These are phyloP conservation scores for Colletotrichum scovillei DNA, from an alignment of 2,329 filamentous ascomycete genomes.

Conservation along the genomic window DNA sequence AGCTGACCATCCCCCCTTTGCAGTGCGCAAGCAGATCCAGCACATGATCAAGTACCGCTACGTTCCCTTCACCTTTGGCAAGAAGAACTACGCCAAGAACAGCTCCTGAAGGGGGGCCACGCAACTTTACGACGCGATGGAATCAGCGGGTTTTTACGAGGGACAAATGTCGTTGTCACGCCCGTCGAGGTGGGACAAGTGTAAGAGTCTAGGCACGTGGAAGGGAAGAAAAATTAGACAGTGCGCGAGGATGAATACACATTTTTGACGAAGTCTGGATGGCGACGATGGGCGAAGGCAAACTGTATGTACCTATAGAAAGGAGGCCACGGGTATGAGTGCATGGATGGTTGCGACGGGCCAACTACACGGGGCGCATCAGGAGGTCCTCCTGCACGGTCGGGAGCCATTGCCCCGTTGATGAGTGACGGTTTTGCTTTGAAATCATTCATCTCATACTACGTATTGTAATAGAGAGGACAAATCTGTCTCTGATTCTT, in stretches of 20 bases:
- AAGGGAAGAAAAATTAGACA: slow-evolving; percentile 12
- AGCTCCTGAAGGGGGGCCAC: slow-evolving; percentile 51
- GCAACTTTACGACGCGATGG: slow-evolving; percentile 19
- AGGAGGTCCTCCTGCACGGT: slow-evolving; percentile 18
- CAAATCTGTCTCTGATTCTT: slow-evolving; percentile 18
- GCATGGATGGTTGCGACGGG: slow-evolving; percentile 28
- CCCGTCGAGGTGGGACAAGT: background rate
- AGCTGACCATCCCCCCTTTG: background rate
- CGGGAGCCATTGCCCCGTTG: slow-evolving; percentile 23
- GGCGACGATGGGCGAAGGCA: slow-evolving; percentile 16
- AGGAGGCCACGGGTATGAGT: slow-evolving; percentile 17
- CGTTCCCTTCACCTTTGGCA: slow-evolving; percentile 92
- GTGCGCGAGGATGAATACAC: slow-evolving; percentile 17
- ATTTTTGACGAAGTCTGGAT: slow-evolving; percentile 8
- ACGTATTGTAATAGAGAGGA: slow-evolving; percentile 32
- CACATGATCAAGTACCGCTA: slow-evolving; percentile 99
- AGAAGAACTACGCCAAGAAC: slow-evolving; percentile 81
- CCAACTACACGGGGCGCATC: slow-evolving; percentile 30
- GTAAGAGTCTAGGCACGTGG: slow-evolving; percentile 28
- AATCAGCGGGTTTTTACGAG: background rate
- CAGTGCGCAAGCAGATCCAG: slow-evolving; percentile 99
- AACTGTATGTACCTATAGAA: slow-evolving; percentile 30
- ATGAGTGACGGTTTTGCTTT: slow-evolving; percentile 32
- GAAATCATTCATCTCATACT: slow-evolving; percentile 32
- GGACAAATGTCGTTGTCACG: background rate